Evolutionary conservation across 805 yeast species (phyloP).

Genomic region (Grigorovia yakushimaensis): DNA sequence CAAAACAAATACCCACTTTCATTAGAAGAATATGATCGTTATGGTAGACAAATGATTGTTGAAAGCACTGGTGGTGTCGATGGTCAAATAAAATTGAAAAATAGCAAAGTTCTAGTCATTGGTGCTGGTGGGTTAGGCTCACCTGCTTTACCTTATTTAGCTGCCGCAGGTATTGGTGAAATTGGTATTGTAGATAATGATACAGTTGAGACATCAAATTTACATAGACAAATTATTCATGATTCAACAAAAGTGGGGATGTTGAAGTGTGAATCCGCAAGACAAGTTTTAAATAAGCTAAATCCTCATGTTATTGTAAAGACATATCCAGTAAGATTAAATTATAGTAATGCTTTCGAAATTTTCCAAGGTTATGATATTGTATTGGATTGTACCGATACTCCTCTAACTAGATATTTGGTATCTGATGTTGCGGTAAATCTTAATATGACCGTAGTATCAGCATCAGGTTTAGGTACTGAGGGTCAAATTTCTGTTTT

Average conservation of each 20-base stretch:
- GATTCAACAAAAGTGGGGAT: constrained; percentile 54
- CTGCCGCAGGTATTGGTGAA: constrained; percentile 79
- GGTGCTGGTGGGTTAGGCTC: constrained; percentile 98
- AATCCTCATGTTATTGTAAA: constrained; percentile 59
- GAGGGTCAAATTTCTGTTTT: constrained; percentile 84
- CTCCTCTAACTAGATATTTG: constrained; percentile 78
- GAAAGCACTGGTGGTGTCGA: constrained; percentile 53
- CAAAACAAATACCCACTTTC: constrained; percentile 20
- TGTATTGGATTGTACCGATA: constrained; percentile 89
- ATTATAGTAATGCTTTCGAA: constrained; percentile 48
- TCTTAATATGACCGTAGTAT: constrained; percentile 59
- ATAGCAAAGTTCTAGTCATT: constrained; percentile 56
- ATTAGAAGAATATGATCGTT: constrained; percentile 65
- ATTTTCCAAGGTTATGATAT: constrained; percentile 60
- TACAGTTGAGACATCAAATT: constrained; percentile 69
- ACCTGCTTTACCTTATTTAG: constrained; percentile 76
- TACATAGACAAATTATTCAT: constrained; percentile 86
- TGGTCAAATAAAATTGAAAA: constrained; percentile 52
- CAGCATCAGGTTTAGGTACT: constrained; percentile 84
- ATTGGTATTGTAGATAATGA: constrained; percentile 88
- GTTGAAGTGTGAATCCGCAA: constrained; percentile 75
- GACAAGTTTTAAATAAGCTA: constrained; percentile 36
- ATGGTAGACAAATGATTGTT: constrained; percentile 94
- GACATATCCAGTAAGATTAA: constrained; percentile 44
- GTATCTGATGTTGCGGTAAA: constrained; percentile 77